Evolutionary conservation across 2,329 filamentous ascomycete species (phyloP), one percentile per base, ranked within the genome.

Genomic region (Sporothrix schenckii): DNA sequence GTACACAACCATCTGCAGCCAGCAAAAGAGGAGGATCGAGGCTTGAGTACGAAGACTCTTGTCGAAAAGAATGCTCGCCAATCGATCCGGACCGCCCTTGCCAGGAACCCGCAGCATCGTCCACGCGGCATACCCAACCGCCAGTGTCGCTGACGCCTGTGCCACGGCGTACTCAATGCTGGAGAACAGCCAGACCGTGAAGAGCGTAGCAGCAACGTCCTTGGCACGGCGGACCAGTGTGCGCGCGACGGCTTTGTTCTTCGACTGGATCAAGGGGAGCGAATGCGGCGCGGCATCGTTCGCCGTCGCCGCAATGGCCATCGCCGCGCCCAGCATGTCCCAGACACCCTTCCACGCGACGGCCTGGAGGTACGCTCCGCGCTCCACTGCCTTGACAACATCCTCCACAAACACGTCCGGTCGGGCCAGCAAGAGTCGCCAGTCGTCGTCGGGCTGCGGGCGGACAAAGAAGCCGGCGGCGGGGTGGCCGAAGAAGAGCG

Each of bases 371-470:
- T 30, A 50, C 6, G 4, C 19, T 21, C 50, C 3, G 7, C 4
- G 53, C n/a, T 6, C 4, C 27, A 21, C 56, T 2, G 30, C 50
- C n/a, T 16, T 39, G 39, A 79, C 71, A 49, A 75, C 73, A 30
- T 75, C 74, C 27, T 75, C 75, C 19, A 82, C 66, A 54, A 81
- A 80, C 7, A 78, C 74, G 70, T 79, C 79, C 5, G 80, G 81
- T 41, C 76, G 76, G 41, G 78, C 76, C 6, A 74, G 74, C n/a
- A 78, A 80, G 54, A 79, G 74, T 69, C 79, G 81, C 73, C 81
- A 77, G 71, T 75, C 75, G 39, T 77, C 79, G 69, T 79, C 74
- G 13, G 79, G 79, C 27, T 74, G 74, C 70, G 73, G 69, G 73
- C 77, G 77, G 14, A 77, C 65, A 44, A 77, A 79, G 27, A 77